Base-by-base conservation (phyloP, 1,284 basidiomycete species). In the Ganoderma multipileum region DNA sequence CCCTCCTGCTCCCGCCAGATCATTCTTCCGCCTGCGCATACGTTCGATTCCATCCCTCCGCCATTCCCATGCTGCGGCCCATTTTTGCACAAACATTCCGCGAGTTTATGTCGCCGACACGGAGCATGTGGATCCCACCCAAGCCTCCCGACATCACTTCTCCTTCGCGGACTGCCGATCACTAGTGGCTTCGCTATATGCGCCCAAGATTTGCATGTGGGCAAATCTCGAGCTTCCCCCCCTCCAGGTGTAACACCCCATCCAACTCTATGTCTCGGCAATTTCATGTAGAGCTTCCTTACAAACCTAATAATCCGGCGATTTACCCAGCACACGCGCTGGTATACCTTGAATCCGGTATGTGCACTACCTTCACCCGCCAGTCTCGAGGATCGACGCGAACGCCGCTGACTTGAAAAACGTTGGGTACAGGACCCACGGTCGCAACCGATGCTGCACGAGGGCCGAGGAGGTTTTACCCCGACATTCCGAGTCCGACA, bases 251-350 rank as follows among this genome's bases (percentile, higher is more conserved):
- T 28, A 18, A 18, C 52, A 30, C 30, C 26, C 28, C 58, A 60
- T 60, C 58, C 58, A 60, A 60, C 58, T 60, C 36, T 60, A 60
- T 60, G 58, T 60, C 58, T 60, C 58, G 58, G 58, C 58, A 39
- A 60, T 26, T 60, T 60, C 58, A 41, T 60, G 23, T n/a, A 39
- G 14, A 26, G 58, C 58, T 41, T 41, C 39, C 58, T 39, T 18
- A 30, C 55, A 38, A 58, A 36, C 36, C 39, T 60, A 60, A 60
- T 60, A 42, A 42, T 60, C 38, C 58, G n/a, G 36, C 23, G 23
- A 42, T 26, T 38, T n/a, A 18, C 57, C 33, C 33, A 36, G 20
- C 28, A 38, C n/a, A 38, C 57, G 57, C n/a, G 33, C 36, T 38
- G 39, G 36, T 18, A 8, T 12, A 16, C 20, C 38, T 23, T 23